Base-by-base conservation (phyloP, 768 basidiomycete genomes). In the Hericium rajendrae region DNA sequence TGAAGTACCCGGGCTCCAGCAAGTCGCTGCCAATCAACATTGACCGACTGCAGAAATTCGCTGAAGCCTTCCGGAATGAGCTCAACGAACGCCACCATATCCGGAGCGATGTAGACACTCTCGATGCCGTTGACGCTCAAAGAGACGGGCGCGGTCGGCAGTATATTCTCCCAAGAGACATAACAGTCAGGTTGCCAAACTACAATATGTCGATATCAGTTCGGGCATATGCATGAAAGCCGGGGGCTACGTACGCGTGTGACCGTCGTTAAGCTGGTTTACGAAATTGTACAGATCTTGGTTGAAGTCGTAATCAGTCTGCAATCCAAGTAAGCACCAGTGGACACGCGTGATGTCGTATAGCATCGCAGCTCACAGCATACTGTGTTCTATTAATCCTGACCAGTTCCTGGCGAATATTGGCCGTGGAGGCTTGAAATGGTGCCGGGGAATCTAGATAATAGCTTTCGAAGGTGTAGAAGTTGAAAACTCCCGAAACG, bases 271-370 rank as follows among this genome's bases (percentile, higher is more conserved):
- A 48, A 86, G 61, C 51, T 74, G 74, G 16, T 73, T 80, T 0
- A 75, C 77, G 58, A 82, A 77, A 54, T 81, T 72, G 59, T 78
- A 84, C 16, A 86, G 62, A 41, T 75, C 83, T 49, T 70, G 71
- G 63, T 78, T 84, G 69, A 86, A 84, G 64, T 83, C 83, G 59
- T 82, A 86, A 60, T 85, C 83, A 8, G 82, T 82, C 80, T 86
- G 55, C 11, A 37, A 24, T n/a, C 6, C 26, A 37, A 13, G n/a
- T 12, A 12, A 53, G 24, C 54, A 46, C 5, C 10, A 15, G 2
- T 54, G 32, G 32, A 32, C 9, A 20, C 2, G 46, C 32, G 32
- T 16, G 20, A 26, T 28, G 11, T 9, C 12, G 16, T 24, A 4
- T 18, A 8, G 9, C 32, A 48, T 41, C 6, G 15, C 6, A 52